Evolutionary conservation across 2,329 filamentous ascomycete species (phyloP).

Genomic region (Penicillium occitanis): DNA sequence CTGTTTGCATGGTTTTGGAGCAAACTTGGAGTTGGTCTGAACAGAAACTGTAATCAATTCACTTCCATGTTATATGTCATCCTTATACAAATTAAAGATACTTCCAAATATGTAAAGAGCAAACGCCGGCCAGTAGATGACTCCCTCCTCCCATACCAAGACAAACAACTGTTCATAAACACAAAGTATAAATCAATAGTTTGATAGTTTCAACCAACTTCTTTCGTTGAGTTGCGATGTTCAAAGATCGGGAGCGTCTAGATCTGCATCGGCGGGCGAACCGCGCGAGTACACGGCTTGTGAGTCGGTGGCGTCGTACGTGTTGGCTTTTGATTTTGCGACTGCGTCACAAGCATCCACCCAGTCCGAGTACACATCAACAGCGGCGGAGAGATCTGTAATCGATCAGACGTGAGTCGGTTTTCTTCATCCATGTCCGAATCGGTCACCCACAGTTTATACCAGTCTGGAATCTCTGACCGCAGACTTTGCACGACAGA

Average conservation of each 20-base stretch:
- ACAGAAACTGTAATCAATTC: background rate
- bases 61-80: conserved; percentile 7
- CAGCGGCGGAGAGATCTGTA: conserved; percentile 79
- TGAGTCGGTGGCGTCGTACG: conserved; percentile 31
- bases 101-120: conserved; percentile 8
- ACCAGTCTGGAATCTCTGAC: conserved; percentile 86
- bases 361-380: conserved; percentile 98
- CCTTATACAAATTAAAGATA: conserved; percentile 9
- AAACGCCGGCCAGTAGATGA: conserved; percentile 17
- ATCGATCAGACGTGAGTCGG: background rate
- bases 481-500: conserved; percentile 87
- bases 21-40: background rate
- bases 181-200: background rate
- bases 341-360: conserved; percentile 86
- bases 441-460: conserved; percentile 74
- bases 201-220: background rate
- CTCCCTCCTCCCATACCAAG: conserved; percentile 14
- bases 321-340: conserved; percentile 58
- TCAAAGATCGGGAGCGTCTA: conserved; percentile 14
- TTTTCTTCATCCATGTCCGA: background rate
- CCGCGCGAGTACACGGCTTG: conserved; percentile 15
- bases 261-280: conserved; percentile 16
- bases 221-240: background rate
- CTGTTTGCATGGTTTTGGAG: conserved; percentile 8
- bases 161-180: background rate